Evolutionary conservation across 2,329 filamentous ascomycete genomes (phyloP).

Genomic region (Helotiales sp.): DNA sequence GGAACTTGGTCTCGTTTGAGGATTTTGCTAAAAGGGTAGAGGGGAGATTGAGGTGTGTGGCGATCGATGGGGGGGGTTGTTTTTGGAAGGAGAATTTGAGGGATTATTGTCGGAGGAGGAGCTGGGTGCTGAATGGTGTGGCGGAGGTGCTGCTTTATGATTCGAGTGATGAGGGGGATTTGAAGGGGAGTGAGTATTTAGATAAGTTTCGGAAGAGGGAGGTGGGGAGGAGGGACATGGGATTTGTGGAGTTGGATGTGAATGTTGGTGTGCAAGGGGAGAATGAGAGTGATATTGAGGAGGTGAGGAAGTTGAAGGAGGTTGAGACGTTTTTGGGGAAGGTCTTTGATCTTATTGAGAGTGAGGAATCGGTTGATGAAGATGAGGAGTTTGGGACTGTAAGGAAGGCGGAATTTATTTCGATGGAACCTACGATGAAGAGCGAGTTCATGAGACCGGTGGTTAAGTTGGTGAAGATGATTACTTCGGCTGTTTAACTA

Average conservation of each 20-base stretch:
- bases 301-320: background rate
- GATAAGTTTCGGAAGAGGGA: constrained; percentile 16
- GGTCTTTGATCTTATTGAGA: background rate
- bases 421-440: background rate
- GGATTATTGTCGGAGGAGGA: constrained; percentile 7
- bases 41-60: constrained; percentile 10
- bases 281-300: background rate
- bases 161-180: background rate
- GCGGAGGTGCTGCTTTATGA: constrained; percentile 20
- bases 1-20: constrained; percentile 23
- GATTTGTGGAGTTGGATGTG: constrained; percentile 8
- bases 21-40: constrained; percentile 10
- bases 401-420: background rate
- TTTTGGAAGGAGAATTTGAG: constrained; percentile 27
- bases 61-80: constrained; percentile 18
- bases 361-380: background rate
- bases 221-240: constrained; percentile 10
- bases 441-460: background rate
- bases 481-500: background rate
- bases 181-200: constrained; percentile 18
- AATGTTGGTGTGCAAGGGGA: background rate
- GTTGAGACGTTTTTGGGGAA: constrained; percentile 1
- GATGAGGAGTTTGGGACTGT: background rate
- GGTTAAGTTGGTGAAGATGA: constrained; percentile 8
- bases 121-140: constrained; percentile 19